These are phyloP conservation scores for Meira miltonrushii DNA, from an alignment of 1,284 basidiomycete genomes.

Conservation along the genomic window DNA sequence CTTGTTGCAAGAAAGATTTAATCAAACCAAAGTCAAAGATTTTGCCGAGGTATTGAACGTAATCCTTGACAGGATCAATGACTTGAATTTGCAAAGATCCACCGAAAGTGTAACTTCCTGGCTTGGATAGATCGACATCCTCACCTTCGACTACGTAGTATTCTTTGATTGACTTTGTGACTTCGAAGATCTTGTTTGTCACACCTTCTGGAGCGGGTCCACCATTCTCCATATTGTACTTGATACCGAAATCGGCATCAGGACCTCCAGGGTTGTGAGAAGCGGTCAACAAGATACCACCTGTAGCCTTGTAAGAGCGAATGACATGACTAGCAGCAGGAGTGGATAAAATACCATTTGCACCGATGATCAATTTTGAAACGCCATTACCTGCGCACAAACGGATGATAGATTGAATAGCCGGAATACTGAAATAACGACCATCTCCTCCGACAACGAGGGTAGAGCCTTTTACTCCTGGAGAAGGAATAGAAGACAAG, in stretches of 20 bases:
- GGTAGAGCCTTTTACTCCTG: conserved; percentile 64
- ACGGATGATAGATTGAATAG: conserved; percentile 82
- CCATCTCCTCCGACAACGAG: conserved; percentile 96
- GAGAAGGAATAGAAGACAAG: conserved; percentile 76
- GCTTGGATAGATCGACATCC: conserved; percentile 74
- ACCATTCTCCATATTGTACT: conserved; percentile 95
- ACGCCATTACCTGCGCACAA: conserved; percentile 76
- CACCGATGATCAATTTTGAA: conserved; percentile 53
- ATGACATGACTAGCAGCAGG: conserved; percentile 95
- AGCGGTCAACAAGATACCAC: conserved; percentile 95
- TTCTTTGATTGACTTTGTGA: conserved; percentile 74
- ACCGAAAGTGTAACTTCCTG: conserved; percentile 68
- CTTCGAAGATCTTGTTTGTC: conserved; percentile 87
- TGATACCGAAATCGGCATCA: conserved; percentile 96
- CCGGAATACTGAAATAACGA: conserved; percentile 84
- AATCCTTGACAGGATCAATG: conserved; percentile 90
- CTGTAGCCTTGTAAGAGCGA: conserved; percentile 88
- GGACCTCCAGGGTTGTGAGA: conserved; percentile 97
- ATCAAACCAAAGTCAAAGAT: conserved; percentile 96
- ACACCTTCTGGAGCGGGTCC: conserved; percentile 92
- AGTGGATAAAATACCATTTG: conserved; percentile 87
- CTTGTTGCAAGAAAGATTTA: conserved; percentile 74
- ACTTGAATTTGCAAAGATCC: conserved; percentile 75
- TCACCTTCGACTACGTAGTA: conserved; percentile 81
- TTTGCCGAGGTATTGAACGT: conserved; percentile 71